Evolutionary conservation across 768 basidiomycete genomes (phyloP).

Genomic region (Lactarius pseudohatsudake): DNA sequence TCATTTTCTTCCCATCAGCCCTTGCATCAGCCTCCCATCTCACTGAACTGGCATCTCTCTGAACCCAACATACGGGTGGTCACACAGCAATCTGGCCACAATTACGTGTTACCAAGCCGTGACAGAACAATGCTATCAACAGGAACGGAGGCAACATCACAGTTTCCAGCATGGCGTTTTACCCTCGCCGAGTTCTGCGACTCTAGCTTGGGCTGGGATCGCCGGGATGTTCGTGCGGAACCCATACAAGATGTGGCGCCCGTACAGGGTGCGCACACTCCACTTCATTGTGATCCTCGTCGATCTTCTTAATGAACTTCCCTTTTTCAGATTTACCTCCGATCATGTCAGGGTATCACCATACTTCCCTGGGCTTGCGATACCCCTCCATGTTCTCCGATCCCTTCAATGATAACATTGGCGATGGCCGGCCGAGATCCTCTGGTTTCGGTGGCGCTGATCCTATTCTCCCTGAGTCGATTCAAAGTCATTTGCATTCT

Average conservation of each 20-base stretch:
- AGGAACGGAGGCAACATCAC: too few species aligned
- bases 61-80: constrained; percentile 23
- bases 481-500: constrained; percentile 19
- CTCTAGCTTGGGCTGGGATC: too few species aligned
- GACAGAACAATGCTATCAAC: too few species aligned
- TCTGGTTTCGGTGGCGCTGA: constrained; percentile 22
- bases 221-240: too few species aligned
- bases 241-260: too few species aligned
- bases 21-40: background rate
- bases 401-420: constrained; percentile 15
- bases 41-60: constrained; percentile 19
- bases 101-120: too few species aligned
- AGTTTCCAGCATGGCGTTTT: too few species aligned
- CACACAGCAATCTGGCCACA: background rate
- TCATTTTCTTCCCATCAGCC: constrained; percentile 13
- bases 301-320: too few species aligned
- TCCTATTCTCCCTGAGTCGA: constrained; percentile 17
- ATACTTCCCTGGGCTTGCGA: constrained; percentile 9
- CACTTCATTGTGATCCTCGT: too few species aligned
- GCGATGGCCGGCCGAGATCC: constrained; percentile 21
- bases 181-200: too few species aligned
- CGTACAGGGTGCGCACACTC: too few species aligned
- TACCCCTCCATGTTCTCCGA: constrained; percentile 18
- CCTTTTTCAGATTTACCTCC: background rate
- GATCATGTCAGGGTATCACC: constrained; percentile 14